These are phyloP conservation scores for Russula virescens DNA, from an alignment of 768 basidiomycete species.

Conservation along the genomic window DNA sequence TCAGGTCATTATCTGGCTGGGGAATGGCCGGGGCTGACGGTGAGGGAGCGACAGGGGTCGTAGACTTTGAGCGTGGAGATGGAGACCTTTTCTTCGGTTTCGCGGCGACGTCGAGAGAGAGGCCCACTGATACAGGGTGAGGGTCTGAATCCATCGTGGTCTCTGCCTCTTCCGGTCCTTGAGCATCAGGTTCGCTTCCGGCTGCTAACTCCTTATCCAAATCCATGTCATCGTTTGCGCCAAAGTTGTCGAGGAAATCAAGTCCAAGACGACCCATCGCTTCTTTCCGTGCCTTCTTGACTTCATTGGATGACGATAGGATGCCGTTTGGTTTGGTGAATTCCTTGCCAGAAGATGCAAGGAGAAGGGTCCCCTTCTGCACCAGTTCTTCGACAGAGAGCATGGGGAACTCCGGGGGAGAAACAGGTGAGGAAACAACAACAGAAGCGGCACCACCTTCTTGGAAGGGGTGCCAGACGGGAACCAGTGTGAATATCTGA, in stretches of 20 bases:
- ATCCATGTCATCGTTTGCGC: slow-evolving; percentile 72
- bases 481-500: slow-evolving; percentile 78
- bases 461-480: slow-evolving; percentile 62
- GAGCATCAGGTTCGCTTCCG: slow-evolving; percentile 42
- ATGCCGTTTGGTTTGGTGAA: slow-evolving; percentile 71
- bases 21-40: slow-evolving; percentile 41
- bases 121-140: slow-evolving; percentile 38
- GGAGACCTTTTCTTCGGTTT: slow-evolving; percentile 31
- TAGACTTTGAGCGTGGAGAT: slow-evolving; percentile 40
- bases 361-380: slow-evolving; percentile 66
- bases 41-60: slow-evolving; percentile 43
- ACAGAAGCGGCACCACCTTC: slow-evolving; percentile 31
- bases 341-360: slow-evolving; percentile 93
- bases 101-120: slow-evolving; percentile 33
- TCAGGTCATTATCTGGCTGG: slow-evolving; percentile 42
- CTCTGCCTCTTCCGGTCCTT: slow-evolving; percentile 27
- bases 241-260: slow-evolving; percentile 74
- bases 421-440: slow-evolving; percentile 27
- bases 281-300: slow-evolving; percentile 82
- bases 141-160: slow-evolving; percentile 39
- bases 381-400: slow-evolving; percentile 78
- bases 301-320: slow-evolving; percentile 67
- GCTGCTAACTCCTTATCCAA: slow-evolving; percentile 73
- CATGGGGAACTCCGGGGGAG: slow-evolving; percentile 56
- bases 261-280: slow-evolving; percentile 85